phyloP scores from a whole-genome alignment of 2,329 filamentous ascomycete species.

The Clonostachys byssicola region DNA sequence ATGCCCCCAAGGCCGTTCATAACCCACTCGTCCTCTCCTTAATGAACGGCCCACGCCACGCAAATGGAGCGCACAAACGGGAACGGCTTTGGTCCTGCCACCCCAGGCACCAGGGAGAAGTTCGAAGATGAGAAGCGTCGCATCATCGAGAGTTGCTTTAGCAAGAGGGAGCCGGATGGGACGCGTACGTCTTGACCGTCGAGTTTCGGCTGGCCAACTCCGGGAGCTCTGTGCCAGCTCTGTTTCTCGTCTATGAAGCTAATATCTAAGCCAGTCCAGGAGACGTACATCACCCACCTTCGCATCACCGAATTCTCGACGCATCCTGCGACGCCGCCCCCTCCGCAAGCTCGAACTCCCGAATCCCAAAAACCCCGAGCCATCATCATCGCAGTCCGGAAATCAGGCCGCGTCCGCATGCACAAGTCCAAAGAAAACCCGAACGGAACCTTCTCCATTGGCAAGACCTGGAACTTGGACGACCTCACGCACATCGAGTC shows the following conservation, averaged over 20 bases:
- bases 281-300: constrained; percentile 98
- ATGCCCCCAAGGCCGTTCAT: constrained; percentile 17
- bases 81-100: constrained; percentile 21
- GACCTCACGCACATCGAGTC: constrained; percentile 82
- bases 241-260: constrained; percentile 1
- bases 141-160: constrained; percentile 93
- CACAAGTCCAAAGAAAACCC: constrained; percentile 96
- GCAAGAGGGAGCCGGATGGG: constrained; percentile 82
- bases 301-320: constrained; percentile 82
- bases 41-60: constrained; percentile 9
- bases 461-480: constrained; percentile 97
- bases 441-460: constrained; percentile 93
- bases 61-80: constrained; percentile 34
- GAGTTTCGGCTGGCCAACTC: background rate
- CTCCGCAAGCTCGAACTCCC: constrained; percentile 65
- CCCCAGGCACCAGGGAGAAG: constrained; percentile 60
- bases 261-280: constrained; percentile 32
- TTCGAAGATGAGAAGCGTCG: constrained; percentile 97
- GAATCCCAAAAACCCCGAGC: constrained; percentile 82
- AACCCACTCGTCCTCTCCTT: constrained; percentile 9
- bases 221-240: background rate
- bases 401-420: constrained; percentile 87
- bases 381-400: constrained; percentile 90
- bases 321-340: constrained; percentile 79
- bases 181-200: constrained; percentile 56